A percentile compares a stretch with the other conserved stretches of the same genome.
These are phyloP conservation scores for Malus hybrid DNA, from an alignment of 331 rosid genomes.

Conservation along the genomic window DNA sequence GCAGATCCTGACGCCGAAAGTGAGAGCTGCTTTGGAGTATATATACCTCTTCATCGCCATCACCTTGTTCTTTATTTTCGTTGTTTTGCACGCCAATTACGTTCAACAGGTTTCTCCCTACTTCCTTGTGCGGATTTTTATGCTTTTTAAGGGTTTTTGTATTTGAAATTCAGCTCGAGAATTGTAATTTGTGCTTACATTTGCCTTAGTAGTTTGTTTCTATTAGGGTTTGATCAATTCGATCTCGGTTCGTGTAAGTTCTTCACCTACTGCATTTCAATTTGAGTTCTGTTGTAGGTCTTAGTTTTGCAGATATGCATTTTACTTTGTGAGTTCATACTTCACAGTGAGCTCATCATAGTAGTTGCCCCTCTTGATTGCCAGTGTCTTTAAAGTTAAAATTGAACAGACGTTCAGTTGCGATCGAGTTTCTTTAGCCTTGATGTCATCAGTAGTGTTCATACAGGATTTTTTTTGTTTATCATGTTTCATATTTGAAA, in stretches of 20 bases:
- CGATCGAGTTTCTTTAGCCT: not conserved
- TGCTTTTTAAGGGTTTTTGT: conserved; percentile 19
- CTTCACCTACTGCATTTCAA: not conserved
- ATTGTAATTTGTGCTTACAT: not conserved
- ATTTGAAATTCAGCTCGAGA: not conserved
- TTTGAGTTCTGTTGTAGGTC: not conserved
- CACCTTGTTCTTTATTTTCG: conserved; percentile 78
- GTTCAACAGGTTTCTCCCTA: conserved; percentile 66
- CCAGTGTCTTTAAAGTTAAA: not conserved
- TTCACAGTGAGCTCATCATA: not conserved
- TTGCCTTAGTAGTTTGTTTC: not conserved
- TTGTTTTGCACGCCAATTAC: conserved; percentile 97
- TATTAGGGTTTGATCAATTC: not conserved
- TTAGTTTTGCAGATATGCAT: not conserved
- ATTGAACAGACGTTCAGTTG: not conserved
- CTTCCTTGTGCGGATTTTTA: not conserved
- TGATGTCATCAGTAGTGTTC: not conserved
- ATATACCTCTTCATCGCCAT: conserved; percentile 64
- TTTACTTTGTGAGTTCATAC: not conserved
- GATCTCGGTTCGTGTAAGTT: not conserved
- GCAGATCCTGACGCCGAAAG: conserved; percentile 73
- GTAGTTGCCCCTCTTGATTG: not conserved
- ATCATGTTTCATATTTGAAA: not conserved
- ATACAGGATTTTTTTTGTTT: too few species aligned
- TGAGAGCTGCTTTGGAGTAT: conserved; percentile 80